A percentile compares a stretch with the other conserved stretches of the same genome.
Evolutionary conservation across 2,329 filamentous ascomycete species (phyloP).

Genomic region (Arthrobotrys sinensis): DNA sequence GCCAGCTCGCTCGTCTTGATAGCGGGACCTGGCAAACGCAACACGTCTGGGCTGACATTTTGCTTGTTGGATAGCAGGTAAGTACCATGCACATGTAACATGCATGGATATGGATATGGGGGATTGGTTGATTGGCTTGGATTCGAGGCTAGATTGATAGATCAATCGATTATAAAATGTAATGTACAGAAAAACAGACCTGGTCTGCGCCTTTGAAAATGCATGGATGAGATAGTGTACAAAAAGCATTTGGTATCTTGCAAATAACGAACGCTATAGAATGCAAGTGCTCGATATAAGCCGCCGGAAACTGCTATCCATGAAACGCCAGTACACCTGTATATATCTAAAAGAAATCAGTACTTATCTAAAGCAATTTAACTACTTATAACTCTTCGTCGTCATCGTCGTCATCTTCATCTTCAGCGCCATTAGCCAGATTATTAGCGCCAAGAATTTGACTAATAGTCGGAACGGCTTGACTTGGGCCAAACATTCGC

Average conservation of each 20-base stretch:
- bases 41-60: slow-evolving; percentile 27
- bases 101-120: too few species aligned
- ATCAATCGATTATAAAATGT: neutral
- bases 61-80: neutral
- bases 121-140: neutral
- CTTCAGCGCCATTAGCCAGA: slow-evolving; percentile 24
- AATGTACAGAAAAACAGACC: slow-evolving; percentile 8
- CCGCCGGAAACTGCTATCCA: neutral
- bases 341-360: neutral
- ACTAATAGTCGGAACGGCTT: slow-evolving; percentile 51
- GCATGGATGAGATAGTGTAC: slow-evolving; percentile 23
- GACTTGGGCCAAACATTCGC: slow-evolving; percentile 52
- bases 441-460: slow-evolving; percentile 40
- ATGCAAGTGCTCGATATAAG: neutral
- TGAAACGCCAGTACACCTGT: slow-evolving; percentile 13
- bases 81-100: too few species aligned
- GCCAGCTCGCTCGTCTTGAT: slow-evolving; percentile 31
- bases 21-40: slow-evolving; percentile 49
- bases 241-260: slow-evolving; percentile 34
- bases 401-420: slow-evolving; percentile 46
- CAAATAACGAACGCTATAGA: slow-evolving; percentile 13
- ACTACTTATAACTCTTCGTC: slow-evolving; percentile 14
- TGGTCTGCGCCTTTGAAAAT: slow-evolving; percentile 24
- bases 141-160: too few species aligned
- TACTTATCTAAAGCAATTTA: neutral